Evolutionary conservation across 495 filamentous ascomycete species (phyloP).

Genomic region (Rhypophila decipiens): DNA sequence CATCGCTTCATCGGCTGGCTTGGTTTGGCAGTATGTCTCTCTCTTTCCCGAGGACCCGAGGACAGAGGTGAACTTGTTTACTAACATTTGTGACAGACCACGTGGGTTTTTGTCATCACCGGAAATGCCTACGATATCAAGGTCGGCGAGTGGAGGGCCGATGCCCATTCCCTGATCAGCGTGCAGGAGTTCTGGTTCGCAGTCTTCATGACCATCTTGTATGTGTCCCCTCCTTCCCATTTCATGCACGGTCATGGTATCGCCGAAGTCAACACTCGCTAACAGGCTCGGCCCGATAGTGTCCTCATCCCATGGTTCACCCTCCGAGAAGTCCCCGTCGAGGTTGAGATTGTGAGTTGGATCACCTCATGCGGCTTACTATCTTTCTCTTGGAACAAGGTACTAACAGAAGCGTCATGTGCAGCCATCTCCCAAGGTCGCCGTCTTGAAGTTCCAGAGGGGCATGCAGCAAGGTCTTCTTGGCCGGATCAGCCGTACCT

Average conservation of each 20-base stretch:
- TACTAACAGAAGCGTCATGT: too few relatives aligned
- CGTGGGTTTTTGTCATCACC: conserved; percentile 36
- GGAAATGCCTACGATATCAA: conserved; percentile 36
- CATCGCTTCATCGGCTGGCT: conserved; percentile 42
- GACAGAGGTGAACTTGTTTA: background rate
- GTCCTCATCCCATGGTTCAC: conserved; percentile 39
- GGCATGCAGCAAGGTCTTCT: conserved; percentile 43
- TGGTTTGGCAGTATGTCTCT: conserved; percentile 30
- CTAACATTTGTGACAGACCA: conserved; percentile 18
- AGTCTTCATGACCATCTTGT: conserved; percentile 41
- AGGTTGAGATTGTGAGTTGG: conserved; percentile 35
- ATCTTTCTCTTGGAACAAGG: too few relatives aligned
- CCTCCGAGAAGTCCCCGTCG: conserved; percentile 36
- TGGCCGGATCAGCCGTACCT: conserved; percentile 38
- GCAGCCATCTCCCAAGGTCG: conserved; percentile 37
- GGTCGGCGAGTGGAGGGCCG: conserved; percentile 25
- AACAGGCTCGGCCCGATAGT: too few relatives aligned
- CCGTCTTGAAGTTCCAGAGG: conserved; percentile 33
- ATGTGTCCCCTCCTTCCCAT: conserved; percentile 7
- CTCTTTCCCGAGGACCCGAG: background rate
- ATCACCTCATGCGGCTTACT: too few relatives aligned
- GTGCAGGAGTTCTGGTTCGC: conserved; percentile 41
- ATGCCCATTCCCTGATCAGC: conserved; percentile 32
- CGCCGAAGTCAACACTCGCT: too few relatives aligned
- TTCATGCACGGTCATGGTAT: background rate